A percentile compares a stretch with the other conserved stretches of the same genome.
These are phyloP conservation scores for Lasiosphaeria ovina DNA, from an alignment of 495 filamentous ascomycete genomes.

Conservation along the genomic window DNA sequence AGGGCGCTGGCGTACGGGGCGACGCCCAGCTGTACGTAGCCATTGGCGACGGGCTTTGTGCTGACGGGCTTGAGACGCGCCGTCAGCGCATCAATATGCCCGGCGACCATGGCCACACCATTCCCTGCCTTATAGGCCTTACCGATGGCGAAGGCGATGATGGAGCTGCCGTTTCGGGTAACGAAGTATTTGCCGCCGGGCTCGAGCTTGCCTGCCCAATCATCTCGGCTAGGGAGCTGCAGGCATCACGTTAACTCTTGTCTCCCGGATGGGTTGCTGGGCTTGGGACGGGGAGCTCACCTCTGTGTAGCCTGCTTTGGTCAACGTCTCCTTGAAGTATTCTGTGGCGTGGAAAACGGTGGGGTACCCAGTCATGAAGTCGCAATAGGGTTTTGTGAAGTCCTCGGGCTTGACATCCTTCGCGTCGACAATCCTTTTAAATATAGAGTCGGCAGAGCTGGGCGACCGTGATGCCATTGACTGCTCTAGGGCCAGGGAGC, in stretches of 20 bases:
- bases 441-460: conserved; percentile 10
- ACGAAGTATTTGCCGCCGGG: conserved; percentile 85
- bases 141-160: conserved; percentile 87
- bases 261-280: background rate
- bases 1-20: conserved; percentile 89
- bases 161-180: conserved; percentile 78
- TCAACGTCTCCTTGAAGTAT: conserved; percentile 69
- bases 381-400: conserved; percentile 80
- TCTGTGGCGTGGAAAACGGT: conserved; percentile 88
- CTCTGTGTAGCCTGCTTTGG: conserved; percentile 67
- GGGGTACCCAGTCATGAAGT: conserved; percentile 85
- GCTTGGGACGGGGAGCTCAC: conserved; percentile 21
- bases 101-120: conserved; percentile 75
- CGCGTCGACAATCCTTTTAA: conserved; percentile 27
- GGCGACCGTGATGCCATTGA: conserved; percentile 19
- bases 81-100: conserved; percentile 89
- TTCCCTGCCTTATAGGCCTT: conserved; percentile 80
- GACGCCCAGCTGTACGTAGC: conserved; percentile 86
- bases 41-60: conserved; percentile 72
- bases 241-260: background rate
- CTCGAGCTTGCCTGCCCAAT: conserved; percentile 72
- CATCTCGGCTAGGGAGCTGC: conserved; percentile 73
- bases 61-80: conserved; percentile 87
- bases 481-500: conserved; percentile 28
- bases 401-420: conserved; percentile 50